phyloP scores from a whole-genome alignment of 2,329 filamentous ascomycete genomes.

The Fusarium nisikadoi region DNA sequence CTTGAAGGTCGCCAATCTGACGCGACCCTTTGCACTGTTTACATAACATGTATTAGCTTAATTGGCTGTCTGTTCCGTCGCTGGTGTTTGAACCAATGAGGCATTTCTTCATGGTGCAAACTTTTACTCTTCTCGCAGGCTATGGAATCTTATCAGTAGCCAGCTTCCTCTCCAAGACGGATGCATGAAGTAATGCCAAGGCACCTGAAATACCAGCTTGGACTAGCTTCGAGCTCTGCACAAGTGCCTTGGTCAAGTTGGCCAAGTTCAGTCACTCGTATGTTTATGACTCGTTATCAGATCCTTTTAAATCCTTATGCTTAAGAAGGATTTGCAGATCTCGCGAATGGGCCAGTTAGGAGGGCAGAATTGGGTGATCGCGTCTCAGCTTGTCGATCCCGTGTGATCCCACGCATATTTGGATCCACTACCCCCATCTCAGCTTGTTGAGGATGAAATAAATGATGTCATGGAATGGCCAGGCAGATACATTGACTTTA shows the following conservation, averaged over 20 bases:
- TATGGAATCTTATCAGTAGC: neutral
- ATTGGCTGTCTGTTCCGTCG: no score
- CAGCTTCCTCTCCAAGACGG: neutral
- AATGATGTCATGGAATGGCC: neutral
- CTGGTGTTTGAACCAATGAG: no score
- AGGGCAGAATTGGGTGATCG: neutral
- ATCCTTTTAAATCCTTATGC: neutral
- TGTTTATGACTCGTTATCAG: neutral
- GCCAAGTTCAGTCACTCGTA: neutral
- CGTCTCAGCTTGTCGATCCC: neutral
- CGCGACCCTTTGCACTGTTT: no score
- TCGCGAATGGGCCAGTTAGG: neutral
- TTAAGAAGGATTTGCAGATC: neutral
- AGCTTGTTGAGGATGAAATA: neutral
- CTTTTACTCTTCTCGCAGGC: neutral
- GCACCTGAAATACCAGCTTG: neutral
- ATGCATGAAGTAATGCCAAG: neutral
- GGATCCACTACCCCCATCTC: neutral
- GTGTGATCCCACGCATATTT: neutral
- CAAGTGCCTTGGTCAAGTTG: neutral
- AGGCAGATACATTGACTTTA: neutral
- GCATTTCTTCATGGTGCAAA: no score
- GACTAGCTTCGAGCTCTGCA: accelerated
- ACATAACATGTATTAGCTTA: no score
- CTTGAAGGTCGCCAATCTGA: no score